Conservation (phyloP, 2,329 filamentous ascomycete species). For the Aspergillus oerlinghausenensis region DNA sequence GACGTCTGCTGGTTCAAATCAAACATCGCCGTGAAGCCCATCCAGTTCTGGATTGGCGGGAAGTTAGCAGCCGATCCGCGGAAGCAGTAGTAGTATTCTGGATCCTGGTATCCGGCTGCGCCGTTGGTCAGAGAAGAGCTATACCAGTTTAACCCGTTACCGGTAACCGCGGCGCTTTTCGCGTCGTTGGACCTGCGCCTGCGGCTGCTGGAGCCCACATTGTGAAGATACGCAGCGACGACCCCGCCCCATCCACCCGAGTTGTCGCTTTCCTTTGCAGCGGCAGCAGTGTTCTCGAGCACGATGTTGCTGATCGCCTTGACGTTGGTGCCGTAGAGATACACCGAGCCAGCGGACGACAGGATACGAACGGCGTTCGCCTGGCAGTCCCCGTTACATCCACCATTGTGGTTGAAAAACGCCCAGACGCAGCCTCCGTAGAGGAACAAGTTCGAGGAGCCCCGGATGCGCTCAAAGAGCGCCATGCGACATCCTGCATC, state of each 20-base stretch:
- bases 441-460: slow-evolving; percentile 29
- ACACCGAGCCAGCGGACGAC: slow-evolving; percentile 17
- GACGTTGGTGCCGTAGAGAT: slow-evolving; percentile 27
- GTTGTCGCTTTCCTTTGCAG: slow-evolving; percentile 25
- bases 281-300: slow-evolving; percentile 16
- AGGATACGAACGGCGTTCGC: slow-evolving; percentile 29
- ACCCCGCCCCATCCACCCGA: slow-evolving; percentile 32
- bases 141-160: too few relatives aligned
- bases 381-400: slow-evolving; percentile 35
- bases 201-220: not conserved
- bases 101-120: too few relatives aligned
- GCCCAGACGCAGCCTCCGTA: slow-evolving; percentile 39
- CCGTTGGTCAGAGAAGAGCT: too few relatives aligned
- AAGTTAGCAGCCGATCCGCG: too few relatives aligned
- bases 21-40: too few relatives aligned
- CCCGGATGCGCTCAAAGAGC: slow-evolving; percentile 25
- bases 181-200: too few relatives aligned
- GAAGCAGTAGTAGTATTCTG: too few relatives aligned
- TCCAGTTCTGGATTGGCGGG: too few relatives aligned
- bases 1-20: too few relatives aligned
- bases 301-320: slow-evolving; percentile 29
- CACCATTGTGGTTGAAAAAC: slow-evolving; percentile 35
- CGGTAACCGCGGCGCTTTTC: too few relatives aligned
- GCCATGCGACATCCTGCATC: slow-evolving; percentile 35
- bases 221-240: slow-evolving; percentile 27